Conservation (phyloP, 805 yeast species). For the Lachancea nothofagi region DNA sequence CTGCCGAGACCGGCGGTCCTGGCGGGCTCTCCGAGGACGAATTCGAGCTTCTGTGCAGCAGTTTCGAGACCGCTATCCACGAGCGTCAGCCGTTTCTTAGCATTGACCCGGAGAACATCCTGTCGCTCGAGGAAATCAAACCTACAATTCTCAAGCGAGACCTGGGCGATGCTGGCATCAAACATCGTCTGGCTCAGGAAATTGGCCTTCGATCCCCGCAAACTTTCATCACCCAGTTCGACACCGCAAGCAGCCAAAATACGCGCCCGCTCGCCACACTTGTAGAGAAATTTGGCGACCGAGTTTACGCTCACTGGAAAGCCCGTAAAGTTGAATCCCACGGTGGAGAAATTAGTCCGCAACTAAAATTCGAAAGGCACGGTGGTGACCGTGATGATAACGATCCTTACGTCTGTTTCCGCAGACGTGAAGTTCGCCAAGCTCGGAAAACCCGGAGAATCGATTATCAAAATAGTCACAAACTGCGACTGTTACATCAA, state of each 20-base stretch:
- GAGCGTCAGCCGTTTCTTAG: slow-evolving; percentile 84
- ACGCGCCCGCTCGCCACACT: slow-evolving; percentile 45
- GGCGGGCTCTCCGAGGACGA: slow-evolving; percentile 66
- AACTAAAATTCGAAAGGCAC: slow-evolving; percentile 70
- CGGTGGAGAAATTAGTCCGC: slow-evolving; percentile 71
- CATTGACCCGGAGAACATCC: slow-evolving; percentile 75
- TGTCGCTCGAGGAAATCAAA: slow-evolving; percentile 64
- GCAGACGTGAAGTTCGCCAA: slow-evolving; percentile 91
- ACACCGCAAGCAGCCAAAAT: slow-evolving; percentile 32
- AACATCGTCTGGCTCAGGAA: slow-evolving; percentile 51
- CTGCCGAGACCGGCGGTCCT: slow-evolving; percentile 19
- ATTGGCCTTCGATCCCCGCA: slow-evolving; percentile 36
- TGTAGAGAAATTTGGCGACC: slow-evolving; percentile 54
- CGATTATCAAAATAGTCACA: slow-evolving; percentile 83
- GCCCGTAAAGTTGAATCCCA: slow-evolving; percentile 58
- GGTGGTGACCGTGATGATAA: slow-evolving; percentile 83
- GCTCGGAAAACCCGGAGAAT: slow-evolving; percentile 95
- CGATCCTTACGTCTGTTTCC: slow-evolving; percentile 92
- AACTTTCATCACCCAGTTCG: slow-evolving; percentile 54
- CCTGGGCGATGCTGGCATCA: slow-evolving; percentile 45
- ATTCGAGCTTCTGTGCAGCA: slow-evolving; percentile 71
- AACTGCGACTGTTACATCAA: slow-evolving; percentile 63
- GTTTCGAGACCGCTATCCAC: slow-evolving; percentile 65
- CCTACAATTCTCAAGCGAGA: slow-evolving; percentile 42
- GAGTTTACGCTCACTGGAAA: slow-evolving; percentile 79